A percentile compares a stretch with the other conserved stretches of the same genome.
These are phyloP conservation scores for Sutorius eximius DNA, from an alignment of 1,284 basidiomycete genomes.

Conservation along the genomic window DNA sequence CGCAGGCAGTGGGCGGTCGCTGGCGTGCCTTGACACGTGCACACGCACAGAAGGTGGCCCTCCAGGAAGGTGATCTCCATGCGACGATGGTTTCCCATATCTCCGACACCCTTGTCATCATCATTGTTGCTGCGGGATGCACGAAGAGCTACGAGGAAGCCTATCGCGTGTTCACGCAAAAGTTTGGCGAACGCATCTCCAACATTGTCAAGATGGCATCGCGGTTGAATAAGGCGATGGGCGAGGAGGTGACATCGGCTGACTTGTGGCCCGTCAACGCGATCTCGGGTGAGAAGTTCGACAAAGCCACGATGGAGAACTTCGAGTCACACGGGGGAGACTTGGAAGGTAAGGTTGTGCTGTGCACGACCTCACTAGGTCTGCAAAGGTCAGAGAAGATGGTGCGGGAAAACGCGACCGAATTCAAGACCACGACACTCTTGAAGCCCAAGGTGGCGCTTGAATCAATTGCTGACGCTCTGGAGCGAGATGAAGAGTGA, in stretches of 20 bases:
- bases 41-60: constrained; percentile 41
- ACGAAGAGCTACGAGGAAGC: constrained; percentile 30
- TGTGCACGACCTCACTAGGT: constrained; percentile 42
- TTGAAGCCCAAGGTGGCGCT: constrained; percentile 42
- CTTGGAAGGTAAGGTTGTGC: constrained; percentile 19
- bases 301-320: constrained; percentile 46
- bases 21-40: constrained; percentile 54
- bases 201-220: constrained; percentile 43
- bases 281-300: constrained; percentile 41
- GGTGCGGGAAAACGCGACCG: constrained; percentile 20
- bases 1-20: constrained; percentile 49
- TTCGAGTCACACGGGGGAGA: constrained; percentile 28
- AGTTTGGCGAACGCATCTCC: constrained; percentile 42
- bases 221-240: constrained; percentile 48
- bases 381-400: constrained; percentile 33
- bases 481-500: constrained; percentile 31
- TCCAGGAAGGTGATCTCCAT: constrained; percentile 37
- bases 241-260: constrained; percentile 51
- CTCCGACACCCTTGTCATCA: constrained; percentile 42
- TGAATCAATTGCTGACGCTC: constrained; percentile 32
- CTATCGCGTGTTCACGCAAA: constrained; percentile 31
- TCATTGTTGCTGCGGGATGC: constrained; percentile 45
- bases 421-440: constrained; percentile 31
- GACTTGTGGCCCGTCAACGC: constrained; percentile 47
- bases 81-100: constrained; percentile 39